A percentile compares a stretch with the other conserved stretches of the same genome.
Evolutionary conservation across 495 filamentous ascomycete genomes (phyloP).

Genomic region (Penicillium desertorum): DNA sequence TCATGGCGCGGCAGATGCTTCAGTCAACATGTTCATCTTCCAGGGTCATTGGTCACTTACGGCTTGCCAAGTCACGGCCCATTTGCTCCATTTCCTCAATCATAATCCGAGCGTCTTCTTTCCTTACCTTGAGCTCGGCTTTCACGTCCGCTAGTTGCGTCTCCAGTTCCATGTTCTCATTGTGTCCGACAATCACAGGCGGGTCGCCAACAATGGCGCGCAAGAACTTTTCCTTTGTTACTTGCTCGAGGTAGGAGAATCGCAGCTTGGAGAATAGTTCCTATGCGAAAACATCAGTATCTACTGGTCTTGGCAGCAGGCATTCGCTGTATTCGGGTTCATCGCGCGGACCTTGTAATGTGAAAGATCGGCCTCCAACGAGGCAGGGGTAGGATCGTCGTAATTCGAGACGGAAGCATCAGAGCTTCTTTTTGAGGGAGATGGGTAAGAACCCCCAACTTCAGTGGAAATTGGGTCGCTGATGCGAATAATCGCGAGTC

Average conservation of each 20-base stretch:
- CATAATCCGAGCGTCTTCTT: constrained; percentile 74
- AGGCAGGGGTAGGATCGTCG: constrained; percentile 69
- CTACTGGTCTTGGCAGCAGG: not conserved
- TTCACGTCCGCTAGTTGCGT: constrained; percentile 68
- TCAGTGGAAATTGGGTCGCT: constrained; percentile 68
- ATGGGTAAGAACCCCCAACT: constrained; percentile 27
- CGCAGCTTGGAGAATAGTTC: constrained; percentile 95
- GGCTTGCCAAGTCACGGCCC: constrained; percentile 57
- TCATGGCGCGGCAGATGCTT: constrained; percentile 1
- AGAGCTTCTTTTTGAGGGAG: constrained; percentile 58
- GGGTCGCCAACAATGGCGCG: constrained; percentile 93
- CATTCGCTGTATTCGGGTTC: not conserved
- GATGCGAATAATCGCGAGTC: constrained; percentile 69
- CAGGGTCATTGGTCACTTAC: constrained; percentile 27
- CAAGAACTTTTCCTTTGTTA: constrained; percentile 92
- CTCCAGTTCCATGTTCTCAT: constrained; percentile 83
- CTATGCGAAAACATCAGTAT: constrained; percentile 29
- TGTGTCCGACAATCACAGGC: constrained; percentile 74
- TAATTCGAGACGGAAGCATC: constrained; percentile 62
- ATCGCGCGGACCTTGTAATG: constrained; percentile 67
- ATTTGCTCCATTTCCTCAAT: constrained; percentile 68
- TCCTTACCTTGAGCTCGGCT: constrained; percentile 69
- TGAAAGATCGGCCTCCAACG: constrained; percentile 77
- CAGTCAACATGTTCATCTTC: not conserved
- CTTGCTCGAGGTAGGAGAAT: constrained; percentile 79